Evolutionary conservation across 257 asterid genomes (phyloP), one percentile per base, ranked within the genome.

Genomic region (Nicotiana noctiflora): DNA sequence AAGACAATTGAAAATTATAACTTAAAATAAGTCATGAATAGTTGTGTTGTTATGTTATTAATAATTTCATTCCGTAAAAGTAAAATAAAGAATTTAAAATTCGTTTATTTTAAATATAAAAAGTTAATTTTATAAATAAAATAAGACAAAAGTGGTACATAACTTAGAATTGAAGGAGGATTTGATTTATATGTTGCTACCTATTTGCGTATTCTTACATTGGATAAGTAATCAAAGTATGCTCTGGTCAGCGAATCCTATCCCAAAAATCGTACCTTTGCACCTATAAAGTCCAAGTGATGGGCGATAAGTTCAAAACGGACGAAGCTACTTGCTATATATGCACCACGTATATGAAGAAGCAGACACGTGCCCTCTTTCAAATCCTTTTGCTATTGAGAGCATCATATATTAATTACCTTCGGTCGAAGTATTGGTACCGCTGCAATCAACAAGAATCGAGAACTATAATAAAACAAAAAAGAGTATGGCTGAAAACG

Each of bases 401-500:
- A 25, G 18, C 25, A 76, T 29, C 80, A 76, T 76, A 13, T 31
- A 31, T 31, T 31, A 31, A 4, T 61, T 25, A 61, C 32, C 67
- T 8, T n/a, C 10, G 11, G 32, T 76, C n/a, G 6, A 10, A 49
- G 14, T 32, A 19, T 5, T 34, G 1, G 8, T 17, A 17, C 77
- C 25, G 2, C 23, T 40, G 5, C 53, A 67, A 15, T 61, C 25
- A 61, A 61, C 27, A n/a, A 66, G 75, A 66, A 66, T 34, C 46
- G 37, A 65, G 46, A 70, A n/a, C 1, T 13, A 0, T 68, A 32
- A 17, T 15, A 8, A 15, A 1, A 2, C 7, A 32, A 8, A 4
- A 31, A 55, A 67, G 55, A 32, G 13, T 8, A 82, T 82, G 80
- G 85, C 32, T 19, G 85, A 82, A 49, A 32, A 60, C 8, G 11